Base-by-base conservation (phyloP, 2,329 filamentous ascomycete genomes). In the Ophiostoma montium region DNA sequence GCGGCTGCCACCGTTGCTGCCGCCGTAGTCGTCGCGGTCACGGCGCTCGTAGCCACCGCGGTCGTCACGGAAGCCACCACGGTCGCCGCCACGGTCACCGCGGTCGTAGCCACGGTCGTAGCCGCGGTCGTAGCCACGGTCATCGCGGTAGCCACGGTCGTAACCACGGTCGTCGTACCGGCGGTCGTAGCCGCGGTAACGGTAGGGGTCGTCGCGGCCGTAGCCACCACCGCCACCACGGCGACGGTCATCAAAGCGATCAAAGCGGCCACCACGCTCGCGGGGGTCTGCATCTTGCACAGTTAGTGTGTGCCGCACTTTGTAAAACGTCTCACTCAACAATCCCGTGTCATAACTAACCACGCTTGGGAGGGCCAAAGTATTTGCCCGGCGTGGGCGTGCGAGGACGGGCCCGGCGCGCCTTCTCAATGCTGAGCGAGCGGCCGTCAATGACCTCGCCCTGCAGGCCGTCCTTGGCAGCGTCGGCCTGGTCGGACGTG, bases 371-470 rank as follows among this genome's bases (percentile, higher is more conserved):
- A 54, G 92, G 92, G 47, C 92, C 92, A 63, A 95, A 96, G 76
- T 98, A 98, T 72, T 96, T 96, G 70, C 92, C 92, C 45, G 92
- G 92, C 50, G 92, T 98, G 33, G 92, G 92, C 51, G 90, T 96
- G 62, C 92, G 86, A 60, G 92, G 92, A 57, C 88, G 85, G 63
- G 86, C 86, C 67, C 92, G 88, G 61, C 92, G 88, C 61, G 92
- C 92, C 77, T 96, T 98, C 75, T 98, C 92, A 57, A 98, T 96
- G 76, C 89, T 95, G 61, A 98, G 71, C 54, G 89, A 95, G 59
- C 92, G 85, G 53, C 92, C 92, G 63, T 98, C 90, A 57, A 95
- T 88, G 58, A 87, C 79, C 67, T 96, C 90, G 62, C 90, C 90
- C 67, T 96, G 90, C 31, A 98, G 76, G 48, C 86, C 90, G 62